A percentile compares a stretch with the other conserved stretches of the same genome.
Evolutionary conservation across 148 eudicot genomes (phyloP).

Genomic region (Cornus florida): DNA sequence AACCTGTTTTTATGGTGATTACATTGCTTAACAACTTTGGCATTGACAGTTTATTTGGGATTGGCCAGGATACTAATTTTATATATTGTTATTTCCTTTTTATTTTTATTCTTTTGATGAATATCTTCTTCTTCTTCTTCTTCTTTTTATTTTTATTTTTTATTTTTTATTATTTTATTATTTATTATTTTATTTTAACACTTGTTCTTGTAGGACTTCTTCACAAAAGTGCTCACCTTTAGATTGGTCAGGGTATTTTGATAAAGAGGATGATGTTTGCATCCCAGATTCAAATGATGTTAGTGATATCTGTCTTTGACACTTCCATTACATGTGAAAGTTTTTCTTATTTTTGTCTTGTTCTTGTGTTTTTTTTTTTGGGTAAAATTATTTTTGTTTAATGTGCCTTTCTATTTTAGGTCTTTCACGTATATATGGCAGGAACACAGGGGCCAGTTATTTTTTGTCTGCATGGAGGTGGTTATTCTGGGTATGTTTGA

Average conservation of each 20-base stretch:
- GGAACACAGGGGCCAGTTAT: constrained; percentile 86
- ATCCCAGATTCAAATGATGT: constrained; percentile 77
- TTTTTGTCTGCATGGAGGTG: constrained; percentile 97
- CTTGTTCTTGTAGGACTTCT: constrained; percentile 46
- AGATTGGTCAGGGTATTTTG: constrained; percentile 76
- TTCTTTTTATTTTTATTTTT: no score
- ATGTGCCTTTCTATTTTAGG: constrained; percentile 42
- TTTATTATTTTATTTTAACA: not conserved
- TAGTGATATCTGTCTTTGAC: constrained; percentile 18
- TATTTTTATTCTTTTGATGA: no score
- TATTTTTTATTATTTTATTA: no score
- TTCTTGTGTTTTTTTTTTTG: not conserved
- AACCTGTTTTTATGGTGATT: no score
- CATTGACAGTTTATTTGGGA: no score
- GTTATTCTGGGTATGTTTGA: constrained; percentile 74
- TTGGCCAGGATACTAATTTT: no score
- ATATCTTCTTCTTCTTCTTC: not conserved
- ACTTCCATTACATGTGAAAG: not conserved
- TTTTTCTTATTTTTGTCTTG: no score
- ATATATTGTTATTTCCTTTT: no score
- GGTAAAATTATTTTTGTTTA: not conserved
- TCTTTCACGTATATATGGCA: constrained; percentile 85
- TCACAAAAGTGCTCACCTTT: constrained; percentile 66
- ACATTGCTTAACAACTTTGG: no score
- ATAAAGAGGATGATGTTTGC: constrained; percentile 73